Evolutionary conservation across 2,329 filamentous ascomycete genomes (phyloP), one percentile per base, ranked within the genome.

Genomic region (Neofusicoccum sp.): DNA sequence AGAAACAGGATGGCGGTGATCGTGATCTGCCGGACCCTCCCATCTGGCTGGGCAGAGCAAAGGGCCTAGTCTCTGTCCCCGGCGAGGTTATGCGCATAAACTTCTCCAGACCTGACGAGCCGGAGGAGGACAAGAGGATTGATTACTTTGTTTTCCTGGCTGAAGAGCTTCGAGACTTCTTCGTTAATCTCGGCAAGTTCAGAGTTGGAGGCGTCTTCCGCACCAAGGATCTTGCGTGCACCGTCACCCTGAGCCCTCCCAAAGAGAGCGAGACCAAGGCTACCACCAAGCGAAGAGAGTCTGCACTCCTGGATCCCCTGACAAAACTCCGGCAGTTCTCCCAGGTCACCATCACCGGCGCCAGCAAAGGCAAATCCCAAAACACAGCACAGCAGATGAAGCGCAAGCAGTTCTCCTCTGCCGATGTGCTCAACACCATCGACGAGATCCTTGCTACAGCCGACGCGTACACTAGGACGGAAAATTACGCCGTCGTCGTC

Each of bases 111-210:
- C 6, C 28, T 9, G 6, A 33, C 14, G 45, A n/a, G 4, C 5
- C 5, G n/a, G 28, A 45, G 7, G 14, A 57, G 6, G 9, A 20
- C 6, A 57, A 20, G n/a, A 4, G 8, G 16, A 45, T 38, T 26
- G 38, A 57, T 16, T 57, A 57, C 28, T 57, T 57, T n/a, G 31
- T 57, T 11, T 34, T 44, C n/a, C 40, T 45, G 11, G 28, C 16
- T 24, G 53, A 57, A 28, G 53, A 45, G 8, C 53, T 57, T 12
- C 38, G 31, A 4, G 31, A 20, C 12, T 44, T 57, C 36, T 57
- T 41, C 28, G 20, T 57, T 28, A 57, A 57, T n/a, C 28, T 57
- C 8, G 41, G 53, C n/a, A 57, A 44, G 31, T 57, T 33, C 30
- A 26, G 40, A 20, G 34, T 40, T 14, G 28, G 12, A 7, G 53